Evolutionary conservation across 1,284 basidiomycete species (phyloP).

Genomic region (Leucoagaricus sp.): DNA sequence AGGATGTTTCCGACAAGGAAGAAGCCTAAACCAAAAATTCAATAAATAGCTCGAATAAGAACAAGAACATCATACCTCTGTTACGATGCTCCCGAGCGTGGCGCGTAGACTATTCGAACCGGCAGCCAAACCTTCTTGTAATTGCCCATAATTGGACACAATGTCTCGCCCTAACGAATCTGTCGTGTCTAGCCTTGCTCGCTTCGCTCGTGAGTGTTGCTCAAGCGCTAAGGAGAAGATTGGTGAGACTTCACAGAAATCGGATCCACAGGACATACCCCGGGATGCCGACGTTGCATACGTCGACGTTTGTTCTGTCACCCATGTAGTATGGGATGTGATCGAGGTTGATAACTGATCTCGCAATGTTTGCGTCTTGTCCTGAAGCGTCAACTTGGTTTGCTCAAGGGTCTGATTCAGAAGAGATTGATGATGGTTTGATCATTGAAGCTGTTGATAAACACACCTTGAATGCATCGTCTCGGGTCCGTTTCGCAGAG

Average conservation of each 20-base stretch:
- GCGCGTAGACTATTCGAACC: constrained; percentile 52
- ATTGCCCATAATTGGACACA: constrained; percentile 50
- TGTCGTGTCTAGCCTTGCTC: constrained; percentile 63
- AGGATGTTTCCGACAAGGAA: constrained; percentile 5
- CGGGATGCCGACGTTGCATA: constrained; percentile 2
- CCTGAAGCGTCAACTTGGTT: constrained; percentile 1
- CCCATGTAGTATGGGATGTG: constrained; percentile 9
- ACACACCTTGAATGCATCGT: constrained; percentile 16
- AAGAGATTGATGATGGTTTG: background rate
- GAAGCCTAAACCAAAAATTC: background rate
- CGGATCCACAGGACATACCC: background rate
- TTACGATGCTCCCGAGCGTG: constrained; percentile 17
- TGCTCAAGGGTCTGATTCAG: background rate
- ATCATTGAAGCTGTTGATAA: background rate
- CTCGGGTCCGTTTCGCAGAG: constrained; percentile 17
- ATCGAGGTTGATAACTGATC: constrained; percentile 12
- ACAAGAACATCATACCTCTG: background rate
- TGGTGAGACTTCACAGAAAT: constrained; percentile 18
- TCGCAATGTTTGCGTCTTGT: constrained; percentile 8
- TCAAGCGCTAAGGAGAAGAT: constrained; percentile 44
- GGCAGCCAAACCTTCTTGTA: constrained; percentile 51
- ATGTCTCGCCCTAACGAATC: constrained; percentile 48
- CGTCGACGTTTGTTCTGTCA: constrained; percentile 3
- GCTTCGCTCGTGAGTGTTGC: constrained; percentile 61
- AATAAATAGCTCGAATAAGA: background rate